A percentile compares a stretch with the other conserved stretches of the same genome.
These are phyloP conservation scores for Sordariomycetes sp. DNA, from an alignment of 2,329 filamentous ascomycete genomes.

Conservation along the genomic window DNA sequence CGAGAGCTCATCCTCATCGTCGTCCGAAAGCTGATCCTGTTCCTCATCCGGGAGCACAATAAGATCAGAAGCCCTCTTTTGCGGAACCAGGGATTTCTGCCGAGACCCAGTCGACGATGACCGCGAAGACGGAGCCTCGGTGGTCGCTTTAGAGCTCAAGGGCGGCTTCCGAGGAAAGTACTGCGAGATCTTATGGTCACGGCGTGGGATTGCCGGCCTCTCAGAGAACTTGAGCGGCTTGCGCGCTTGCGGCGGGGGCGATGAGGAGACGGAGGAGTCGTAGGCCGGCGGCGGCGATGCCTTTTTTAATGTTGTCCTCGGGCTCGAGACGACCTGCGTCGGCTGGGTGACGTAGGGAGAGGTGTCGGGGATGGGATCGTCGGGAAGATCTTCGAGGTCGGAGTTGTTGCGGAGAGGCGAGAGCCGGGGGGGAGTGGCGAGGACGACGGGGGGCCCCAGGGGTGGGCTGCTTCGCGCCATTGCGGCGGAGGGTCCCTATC, in stretches of 20 bases:
- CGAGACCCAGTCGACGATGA: neutral
- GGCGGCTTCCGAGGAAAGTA: conserved; percentile 34
- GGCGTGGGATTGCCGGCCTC: conserved; percentile 12
- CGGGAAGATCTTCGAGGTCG: conserved; percentile 30
- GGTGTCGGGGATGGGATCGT: conserved; percentile 31
- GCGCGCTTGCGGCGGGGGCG: conserved; percentile 48
- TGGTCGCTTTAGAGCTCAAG: neutral
- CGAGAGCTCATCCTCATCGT: conserved; percentile 33
- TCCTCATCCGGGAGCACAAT: conserved; percentile 30
- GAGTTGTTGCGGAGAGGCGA: conserved; percentile 9
- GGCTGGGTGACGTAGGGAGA: conserved; percentile 29
- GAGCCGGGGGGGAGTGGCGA: conserved; percentile 1
- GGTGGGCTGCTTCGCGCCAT: conserved; percentile 1
- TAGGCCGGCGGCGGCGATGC: conserved; percentile 3
- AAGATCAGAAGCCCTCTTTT: conserved; percentile 8
- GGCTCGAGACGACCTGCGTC: conserved; percentile 26
- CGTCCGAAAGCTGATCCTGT: conserved; percentile 34
- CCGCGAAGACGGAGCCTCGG: neutral
- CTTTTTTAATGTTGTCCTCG: conserved; percentile 2
- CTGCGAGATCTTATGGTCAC: conserved; percentile 68
- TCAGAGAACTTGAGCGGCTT: conserved; percentile 59
- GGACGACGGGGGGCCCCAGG: neutral
- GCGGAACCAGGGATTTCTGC: conserved; percentile 1
- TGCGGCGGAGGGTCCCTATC: neutral
- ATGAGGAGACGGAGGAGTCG: conserved; percentile 22